phyloP scores from a whole-genome alignment of 192 early-diverging fungal genomes.

The Coemansia sp. region DNA sequence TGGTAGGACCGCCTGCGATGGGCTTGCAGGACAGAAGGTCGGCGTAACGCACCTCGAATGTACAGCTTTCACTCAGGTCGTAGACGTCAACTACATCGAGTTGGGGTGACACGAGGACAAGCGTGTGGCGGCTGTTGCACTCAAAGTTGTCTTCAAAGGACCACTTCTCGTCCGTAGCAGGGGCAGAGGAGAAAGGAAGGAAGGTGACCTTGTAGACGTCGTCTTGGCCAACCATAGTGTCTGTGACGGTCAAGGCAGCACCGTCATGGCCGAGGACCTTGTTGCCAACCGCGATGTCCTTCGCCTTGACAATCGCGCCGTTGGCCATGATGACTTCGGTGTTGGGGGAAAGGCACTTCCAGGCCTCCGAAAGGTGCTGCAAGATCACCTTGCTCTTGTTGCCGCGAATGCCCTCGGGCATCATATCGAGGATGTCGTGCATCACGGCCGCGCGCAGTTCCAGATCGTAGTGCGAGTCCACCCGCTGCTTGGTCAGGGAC shows the following conservation, averaged over 20 bases:
- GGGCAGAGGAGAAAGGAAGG: background rate
- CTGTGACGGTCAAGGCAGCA: conserved; percentile 17
- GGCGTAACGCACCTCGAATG: conserved; percentile 24
- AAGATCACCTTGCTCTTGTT: conserved; percentile 95
- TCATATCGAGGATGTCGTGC: conserved; percentile 99
- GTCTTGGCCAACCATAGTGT: conserved; percentile 18
- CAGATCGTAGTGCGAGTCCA: conserved; percentile 97
- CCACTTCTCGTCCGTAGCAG: background rate
- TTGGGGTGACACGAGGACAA: conserved; percentile 23
- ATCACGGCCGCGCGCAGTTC: conserved; percentile 98
- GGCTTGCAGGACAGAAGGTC: conserved; percentile 22
- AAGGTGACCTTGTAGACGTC: conserved; percentile 27
- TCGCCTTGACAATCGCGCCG: conserved; percentile 18
- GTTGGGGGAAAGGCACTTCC: conserved; percentile 65
- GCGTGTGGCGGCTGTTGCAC: conserved; percentile 35
- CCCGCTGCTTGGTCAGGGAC: conserved; percentile 98
- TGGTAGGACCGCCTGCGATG: conserved; percentile 5
- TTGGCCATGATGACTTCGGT: conserved; percentile 28
- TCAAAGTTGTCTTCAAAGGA: conserved; percentile 15
- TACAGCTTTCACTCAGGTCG: background rate
- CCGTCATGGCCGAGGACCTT: conserved; percentile 20
- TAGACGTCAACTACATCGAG: conserved; percentile 8
- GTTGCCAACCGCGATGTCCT: conserved; percentile 19
- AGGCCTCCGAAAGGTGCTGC: conserved; percentile 94
- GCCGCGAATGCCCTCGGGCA: conserved; percentile 97